phyloP scores from a whole-genome alignment of 2,329 filamentous ascomycete species.

The Rutstroemia sp. region DNA sequence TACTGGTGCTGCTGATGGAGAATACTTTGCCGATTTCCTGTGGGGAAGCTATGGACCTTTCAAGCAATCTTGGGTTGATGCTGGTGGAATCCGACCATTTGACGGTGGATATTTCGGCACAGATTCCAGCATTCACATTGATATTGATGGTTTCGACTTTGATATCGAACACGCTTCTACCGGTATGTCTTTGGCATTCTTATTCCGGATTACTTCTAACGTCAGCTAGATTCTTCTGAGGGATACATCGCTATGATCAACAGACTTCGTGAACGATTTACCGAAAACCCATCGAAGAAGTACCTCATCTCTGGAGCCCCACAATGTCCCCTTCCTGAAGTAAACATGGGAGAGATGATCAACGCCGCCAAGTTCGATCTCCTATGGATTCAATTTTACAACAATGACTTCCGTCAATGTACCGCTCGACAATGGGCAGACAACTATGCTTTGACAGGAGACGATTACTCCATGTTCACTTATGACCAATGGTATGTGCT shows the following conservation, averaged over 20 bases:
- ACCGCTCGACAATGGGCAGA: constrained; percentile 21
- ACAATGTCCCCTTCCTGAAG: constrained; percentile 26
- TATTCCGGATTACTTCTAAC: constrained; percentile 7
- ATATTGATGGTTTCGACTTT: constrained; percentile 30
- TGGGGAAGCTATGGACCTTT: constrained; percentile 37
- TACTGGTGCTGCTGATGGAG: constrained; percentile 31
- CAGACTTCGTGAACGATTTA: constrained; percentile 23
- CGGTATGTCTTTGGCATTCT: constrained; percentile 9
- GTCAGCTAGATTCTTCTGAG: constrained; percentile 14
- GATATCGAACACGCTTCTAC: constrained; percentile 25
- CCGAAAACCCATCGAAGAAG: constrained; percentile 18
- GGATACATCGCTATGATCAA: constrained; percentile 27
- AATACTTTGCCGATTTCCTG: constrained; percentile 31
- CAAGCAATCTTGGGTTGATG: constrained; percentile 27
- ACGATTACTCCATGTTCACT: constrained; percentile 15
- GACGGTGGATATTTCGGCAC: constrained; percentile 16
- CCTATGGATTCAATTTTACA: constrained; percentile 30
- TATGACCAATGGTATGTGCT: constrained; percentile 20
- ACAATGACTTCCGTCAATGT: constrained; percentile 22
- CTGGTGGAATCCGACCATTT: constrained; percentile 25
- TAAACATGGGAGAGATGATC: constrained; percentile 27
- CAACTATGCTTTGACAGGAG: neutral
- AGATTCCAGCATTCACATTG: constrained; percentile 14
- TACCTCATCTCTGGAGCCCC: constrained; percentile 29
- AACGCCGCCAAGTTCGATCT: constrained; percentile 24